These are phyloP conservation scores for Fomes fomentarius DNA, from an alignment of 1,284 basidiomycete genomes.

Conservation along the genomic window DNA sequence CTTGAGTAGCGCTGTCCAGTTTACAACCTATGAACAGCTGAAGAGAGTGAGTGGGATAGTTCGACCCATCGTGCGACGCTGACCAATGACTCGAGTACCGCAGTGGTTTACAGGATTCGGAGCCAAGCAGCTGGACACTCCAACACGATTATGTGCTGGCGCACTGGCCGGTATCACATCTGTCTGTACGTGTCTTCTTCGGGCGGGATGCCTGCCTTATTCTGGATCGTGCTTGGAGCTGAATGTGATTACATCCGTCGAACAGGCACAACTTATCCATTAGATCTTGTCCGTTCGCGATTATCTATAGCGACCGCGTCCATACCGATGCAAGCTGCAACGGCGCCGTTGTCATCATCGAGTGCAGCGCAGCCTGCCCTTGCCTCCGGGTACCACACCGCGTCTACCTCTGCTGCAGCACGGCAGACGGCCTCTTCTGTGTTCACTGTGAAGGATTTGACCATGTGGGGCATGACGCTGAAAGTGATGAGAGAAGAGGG, in stretches of 20 bases:
- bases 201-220: not conserved
- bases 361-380: constrained; percentile 38
- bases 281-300: constrained; percentile 92
- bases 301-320: constrained; percentile 91
- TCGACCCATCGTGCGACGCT: constrained; percentile 9
- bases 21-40: constrained; percentile 88
- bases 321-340: constrained; percentile 43
- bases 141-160: constrained; percentile 80
- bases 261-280: constrained; percentile 86
- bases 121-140: constrained; percentile 78
- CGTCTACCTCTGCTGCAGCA: constrained; percentile 33
- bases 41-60: constrained; percentile 64
- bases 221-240: constrained; percentile 9
- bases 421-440: constrained; percentile 32
- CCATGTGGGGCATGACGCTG: constrained; percentile 87
- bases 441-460: constrained; percentile 62
- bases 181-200: constrained; percentile 39
- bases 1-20: constrained; percentile 78
- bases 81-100: constrained; percentile 25
- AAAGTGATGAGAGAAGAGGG: constrained; percentile 93
- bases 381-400: constrained; percentile 59
- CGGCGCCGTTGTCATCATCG: constrained; percentile 23
- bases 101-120: constrained; percentile 75
- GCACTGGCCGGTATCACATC: constrained; percentile 91
- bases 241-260: not conserved